Evolutionary conservation across 148 eudicot species (phyloP).

Genomic region (Silene latifolia): DNA sequence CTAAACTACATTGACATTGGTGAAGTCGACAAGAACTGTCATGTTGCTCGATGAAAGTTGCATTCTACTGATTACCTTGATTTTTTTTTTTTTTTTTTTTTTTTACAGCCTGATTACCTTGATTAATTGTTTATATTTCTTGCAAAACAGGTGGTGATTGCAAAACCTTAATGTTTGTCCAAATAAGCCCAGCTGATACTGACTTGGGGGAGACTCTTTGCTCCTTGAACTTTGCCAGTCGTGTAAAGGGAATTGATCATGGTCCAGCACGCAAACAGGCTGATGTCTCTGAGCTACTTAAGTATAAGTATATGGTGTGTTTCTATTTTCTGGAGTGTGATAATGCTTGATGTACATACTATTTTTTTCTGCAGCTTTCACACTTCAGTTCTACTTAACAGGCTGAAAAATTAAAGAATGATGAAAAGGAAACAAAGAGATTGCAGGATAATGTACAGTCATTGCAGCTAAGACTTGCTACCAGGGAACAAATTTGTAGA

Average conservation of each 20-base stretch:
- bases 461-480: conserved; percentile 70
- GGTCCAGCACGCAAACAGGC: conserved; percentile 90
- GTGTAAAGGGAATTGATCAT: conserved; percentile 87
- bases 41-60: background rate
- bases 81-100: too few species aligned
- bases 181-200: conserved; percentile 64
- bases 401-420: conserved; percentile 86
- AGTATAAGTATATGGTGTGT: conserved; percentile 88
- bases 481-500: conserved; percentile 66
- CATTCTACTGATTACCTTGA: background rate
- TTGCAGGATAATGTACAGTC: conserved; percentile 80
- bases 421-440: conserved; percentile 82
- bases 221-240: conserved; percentile 93
- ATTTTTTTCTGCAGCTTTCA: background rate
- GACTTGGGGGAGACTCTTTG: conserved; percentile 91
- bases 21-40: background rate
- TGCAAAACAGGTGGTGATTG: conserved; percentile 75
- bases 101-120: background rate
- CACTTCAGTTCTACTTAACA: conserved; percentile 21
- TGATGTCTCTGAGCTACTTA: conserved; percentile 66
- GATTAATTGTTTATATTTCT: background rate
- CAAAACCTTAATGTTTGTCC: conserved; percentile 94
- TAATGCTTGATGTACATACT: background rate
- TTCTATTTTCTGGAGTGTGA: background rate
- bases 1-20: conserved; percentile 9